Conservation (phyloP, 2,329 filamentous ascomycete genomes). For the Teratosphaeria zuluensis region DNA sequence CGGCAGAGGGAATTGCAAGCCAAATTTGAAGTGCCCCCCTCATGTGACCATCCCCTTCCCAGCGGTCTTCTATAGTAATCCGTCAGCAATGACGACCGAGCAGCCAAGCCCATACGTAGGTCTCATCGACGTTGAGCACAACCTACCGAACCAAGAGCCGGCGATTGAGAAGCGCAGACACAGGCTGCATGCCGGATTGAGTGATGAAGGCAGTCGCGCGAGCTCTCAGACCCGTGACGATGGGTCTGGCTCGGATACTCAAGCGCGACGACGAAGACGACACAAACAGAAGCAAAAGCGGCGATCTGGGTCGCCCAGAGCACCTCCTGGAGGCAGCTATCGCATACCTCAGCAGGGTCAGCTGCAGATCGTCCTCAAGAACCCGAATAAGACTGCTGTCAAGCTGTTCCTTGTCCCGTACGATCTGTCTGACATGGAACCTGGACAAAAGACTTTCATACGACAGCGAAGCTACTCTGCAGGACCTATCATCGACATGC, state of each 20-base stretch:
- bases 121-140: slow-evolving; percentile 80
- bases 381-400: slow-evolving; percentile 95
- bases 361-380: slow-evolving; percentile 94
- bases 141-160: slow-evolving; percentile 39
- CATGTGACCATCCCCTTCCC: slow-evolving; percentile 88
- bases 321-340: slow-evolving; percentile 80
- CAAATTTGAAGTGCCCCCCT: slow-evolving; percentile 72
- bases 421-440: slow-evolving; percentile 82
- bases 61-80: slow-evolving; percentile 93
- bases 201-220: slow-evolving; percentile 19
- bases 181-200: slow-evolving; percentile 12
- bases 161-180: slow-evolving; percentile 24
- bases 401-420: slow-evolving; percentile 94
- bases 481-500: slow-evolving; percentile 71
- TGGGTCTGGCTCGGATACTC: slow-evolving; percentile 14
- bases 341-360: slow-evolving; percentile 90
- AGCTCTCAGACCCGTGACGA: slow-evolving; percentile 17
- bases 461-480: slow-evolving; percentile 88
- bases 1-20: slow-evolving; percentile 78
- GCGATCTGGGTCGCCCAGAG: slow-evolving; percentile 46
- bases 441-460: slow-evolving; percentile 91
- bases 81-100: slow-evolving; percentile 60
- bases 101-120: slow-evolving; percentile 95
- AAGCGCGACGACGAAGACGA: slow-evolving; percentile 14
- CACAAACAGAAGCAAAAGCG: slow-evolving; percentile 47